These are phyloP conservation scores for Davidsoniella eucalypti DNA, from an alignment of 2,329 filamentous ascomycete genomes.

Conservation along the genomic window DNA sequence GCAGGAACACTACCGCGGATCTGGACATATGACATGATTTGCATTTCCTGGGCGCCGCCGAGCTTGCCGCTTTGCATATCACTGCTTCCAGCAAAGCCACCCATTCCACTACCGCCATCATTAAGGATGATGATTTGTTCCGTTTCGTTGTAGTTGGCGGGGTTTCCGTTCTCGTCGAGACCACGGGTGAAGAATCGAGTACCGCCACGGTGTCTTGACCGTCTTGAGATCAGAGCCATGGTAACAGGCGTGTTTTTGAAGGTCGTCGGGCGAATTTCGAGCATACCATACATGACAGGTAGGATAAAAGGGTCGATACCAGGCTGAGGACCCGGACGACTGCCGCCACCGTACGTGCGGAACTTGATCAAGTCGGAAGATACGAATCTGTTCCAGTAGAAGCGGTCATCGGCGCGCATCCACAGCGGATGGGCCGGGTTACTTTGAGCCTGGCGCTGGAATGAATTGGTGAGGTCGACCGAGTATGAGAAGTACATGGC, in stretches of 20 bases:
- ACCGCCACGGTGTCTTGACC: constrained; percentile 74
- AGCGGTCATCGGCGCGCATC: constrained; percentile 87
- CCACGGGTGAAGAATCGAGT: constrained; percentile 92
- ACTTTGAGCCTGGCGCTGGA: constrained; percentile 76
- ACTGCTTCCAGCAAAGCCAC: constrained; percentile 63
- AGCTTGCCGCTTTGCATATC: constrained; percentile 61
- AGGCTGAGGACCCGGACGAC: constrained; percentile 52
- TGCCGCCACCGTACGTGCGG: constrained; percentile 44
- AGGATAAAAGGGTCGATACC: constrained; percentile 82
- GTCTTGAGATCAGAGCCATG: constrained; percentile 71
- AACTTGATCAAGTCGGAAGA: constrained; percentile 87
- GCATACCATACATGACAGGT: constrained; percentile 89
- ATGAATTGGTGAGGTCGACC: constrained; percentile 88
- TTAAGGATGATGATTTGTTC: constrained; percentile 87
- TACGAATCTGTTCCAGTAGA: constrained; percentile 96
- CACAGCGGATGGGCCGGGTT: constrained; percentile 62
- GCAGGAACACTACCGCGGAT: constrained; percentile 91
- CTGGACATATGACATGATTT: constrained; percentile 88
- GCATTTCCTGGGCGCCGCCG: constrained; percentile 51
- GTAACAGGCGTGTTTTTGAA: constrained; percentile 77
- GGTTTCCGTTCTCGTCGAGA: constrained; percentile 81
- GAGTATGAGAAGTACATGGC: constrained; percentile 99
- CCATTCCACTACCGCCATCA: constrained; percentile 55
- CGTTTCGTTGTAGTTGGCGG: constrained; percentile 98
- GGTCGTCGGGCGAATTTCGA: constrained; percentile 73